Conservation (phyloP, 192 early-diverging fungal species). For the Neocallimastix lanati region DNA sequence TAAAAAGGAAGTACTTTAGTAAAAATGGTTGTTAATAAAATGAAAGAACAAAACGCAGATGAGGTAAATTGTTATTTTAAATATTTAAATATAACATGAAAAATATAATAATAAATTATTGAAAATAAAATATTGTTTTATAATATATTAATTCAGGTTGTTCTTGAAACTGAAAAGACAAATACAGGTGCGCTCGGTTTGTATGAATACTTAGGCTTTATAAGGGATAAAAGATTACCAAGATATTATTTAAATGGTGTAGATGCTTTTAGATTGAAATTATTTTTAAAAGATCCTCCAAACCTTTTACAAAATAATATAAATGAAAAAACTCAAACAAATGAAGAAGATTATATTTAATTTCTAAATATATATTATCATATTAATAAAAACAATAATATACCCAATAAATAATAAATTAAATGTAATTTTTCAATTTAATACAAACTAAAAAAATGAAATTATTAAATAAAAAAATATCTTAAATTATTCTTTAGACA, state of each 20-base stretch:
- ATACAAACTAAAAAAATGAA: no score
- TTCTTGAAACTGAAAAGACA: constrained; percentile 77
- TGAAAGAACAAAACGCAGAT: constrained; percentile 58
- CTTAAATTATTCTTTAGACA: no score
- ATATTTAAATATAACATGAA: no score
- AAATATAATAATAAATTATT: not conserved
- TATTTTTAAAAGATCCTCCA: not conserved
- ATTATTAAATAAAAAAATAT: no score
- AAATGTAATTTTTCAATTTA: no score
- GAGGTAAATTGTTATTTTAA: constrained; percentile 30
- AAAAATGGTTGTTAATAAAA: constrained; percentile 43
- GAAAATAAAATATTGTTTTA: not conserved
- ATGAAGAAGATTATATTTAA: no score
- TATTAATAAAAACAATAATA: no score
- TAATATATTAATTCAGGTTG: constrained; percentile 33
- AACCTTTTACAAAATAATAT: not conserved
- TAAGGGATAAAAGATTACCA: constrained; percentile 74
- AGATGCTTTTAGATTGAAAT: constrained; percentile 54
- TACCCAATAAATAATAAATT: no score
- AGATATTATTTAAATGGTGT: constrained; percentile 87
- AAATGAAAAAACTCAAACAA: not conserved
- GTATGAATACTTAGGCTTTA: constrained; percentile 81
- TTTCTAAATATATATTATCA: no score
- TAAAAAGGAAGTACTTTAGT: constrained; percentile 46
- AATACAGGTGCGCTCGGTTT: constrained; percentile 68